Conservation (phyloP, 176 grass and related monocot genomes). For the Zea luxurians region DNA sequence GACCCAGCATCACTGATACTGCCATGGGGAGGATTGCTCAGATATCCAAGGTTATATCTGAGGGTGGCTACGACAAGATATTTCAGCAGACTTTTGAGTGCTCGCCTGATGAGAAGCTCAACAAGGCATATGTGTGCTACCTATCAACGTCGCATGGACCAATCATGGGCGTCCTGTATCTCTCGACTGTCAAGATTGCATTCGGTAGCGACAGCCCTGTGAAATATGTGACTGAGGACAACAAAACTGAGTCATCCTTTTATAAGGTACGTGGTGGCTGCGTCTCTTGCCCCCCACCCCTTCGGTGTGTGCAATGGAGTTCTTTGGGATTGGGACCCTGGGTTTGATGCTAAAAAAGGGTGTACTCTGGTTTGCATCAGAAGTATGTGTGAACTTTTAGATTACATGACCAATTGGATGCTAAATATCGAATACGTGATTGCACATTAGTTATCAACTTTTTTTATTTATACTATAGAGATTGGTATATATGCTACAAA, state of each 20-base stretch:
- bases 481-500: not conserved
- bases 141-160: constrained; percentile 50
- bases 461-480: not conserved
- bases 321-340: not conserved
- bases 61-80: constrained; percentile 63
- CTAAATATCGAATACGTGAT: not conserved
- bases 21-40: constrained; percentile 57
- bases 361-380: not conserved
- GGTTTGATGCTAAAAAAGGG: not conserved
- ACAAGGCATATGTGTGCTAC: constrained; percentile 50
- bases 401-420: not conserved
- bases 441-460: not conserved
- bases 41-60: constrained; percentile 55
- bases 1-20: constrained; percentile 43
- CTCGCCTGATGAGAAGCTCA: constrained; percentile 53
- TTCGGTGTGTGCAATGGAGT: not conserved
- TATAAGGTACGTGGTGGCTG: constrained; percentile 32
- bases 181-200: constrained; percentile 45
- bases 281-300: not conserved
- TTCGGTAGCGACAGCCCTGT: constrained; percentile 58
- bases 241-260: constrained; percentile 38
- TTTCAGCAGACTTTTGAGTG: constrained; percentile 50
- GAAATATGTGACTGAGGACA: constrained; percentile 46
- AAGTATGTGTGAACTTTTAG: not conserved
- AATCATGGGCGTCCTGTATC: constrained; percentile 49